phyloP scores from a whole-genome alignment of 495 filamentous ascomycete genomes.

The Echria macrotheca region DNA sequence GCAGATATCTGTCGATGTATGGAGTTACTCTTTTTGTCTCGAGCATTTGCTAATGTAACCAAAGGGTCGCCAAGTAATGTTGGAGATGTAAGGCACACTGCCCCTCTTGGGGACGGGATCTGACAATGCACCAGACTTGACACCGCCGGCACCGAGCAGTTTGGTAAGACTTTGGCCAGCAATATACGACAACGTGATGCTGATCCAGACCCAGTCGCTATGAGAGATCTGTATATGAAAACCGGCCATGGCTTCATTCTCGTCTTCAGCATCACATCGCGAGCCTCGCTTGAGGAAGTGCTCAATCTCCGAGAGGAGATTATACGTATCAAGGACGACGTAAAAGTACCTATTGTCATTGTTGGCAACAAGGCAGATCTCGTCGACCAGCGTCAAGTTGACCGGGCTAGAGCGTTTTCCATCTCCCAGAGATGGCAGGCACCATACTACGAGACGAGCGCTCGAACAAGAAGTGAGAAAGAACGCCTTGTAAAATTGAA shows the following conservation, averaged over 20 bases:
- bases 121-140: no score
- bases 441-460: slow-evolving; percentile 93
- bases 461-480: slow-evolving; percentile 61
- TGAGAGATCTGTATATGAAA: slow-evolving; percentile 95
- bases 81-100: slow-evolving; percentile 72
- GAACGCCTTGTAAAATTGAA: no score
- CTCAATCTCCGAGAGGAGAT: slow-evolving; percentile 90
- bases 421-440: slow-evolving; percentile 85
- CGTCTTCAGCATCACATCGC: slow-evolving; percentile 93
- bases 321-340: slow-evolving; percentile 93
- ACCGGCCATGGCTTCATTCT: slow-evolving; percentile 93
- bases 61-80: slow-evolving; percentile 88
- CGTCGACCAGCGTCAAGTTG: slow-evolving; percentile 83
- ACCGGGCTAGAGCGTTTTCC: slow-evolving; percentile 75
- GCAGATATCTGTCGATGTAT: slow-evolving; percentile 88
- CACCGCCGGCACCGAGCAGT: slow-evolving; percentile 96
- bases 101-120: no score
- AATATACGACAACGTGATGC: no score
- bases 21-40: no score
- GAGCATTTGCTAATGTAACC: no score
- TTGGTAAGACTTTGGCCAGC: slow-evolving; percentile 87
- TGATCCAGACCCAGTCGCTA: slow-evolving; percentile 45
- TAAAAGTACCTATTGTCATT: slow-evolving; percentile 86
- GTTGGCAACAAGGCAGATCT: slow-evolving; percentile 97
- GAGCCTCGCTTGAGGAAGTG: slow-evolving; percentile 79